These are phyloP conservation scores for Cercophora scortea DNA, from an alignment of 495 filamentous ascomycete species.

Conservation along the genomic window DNA sequence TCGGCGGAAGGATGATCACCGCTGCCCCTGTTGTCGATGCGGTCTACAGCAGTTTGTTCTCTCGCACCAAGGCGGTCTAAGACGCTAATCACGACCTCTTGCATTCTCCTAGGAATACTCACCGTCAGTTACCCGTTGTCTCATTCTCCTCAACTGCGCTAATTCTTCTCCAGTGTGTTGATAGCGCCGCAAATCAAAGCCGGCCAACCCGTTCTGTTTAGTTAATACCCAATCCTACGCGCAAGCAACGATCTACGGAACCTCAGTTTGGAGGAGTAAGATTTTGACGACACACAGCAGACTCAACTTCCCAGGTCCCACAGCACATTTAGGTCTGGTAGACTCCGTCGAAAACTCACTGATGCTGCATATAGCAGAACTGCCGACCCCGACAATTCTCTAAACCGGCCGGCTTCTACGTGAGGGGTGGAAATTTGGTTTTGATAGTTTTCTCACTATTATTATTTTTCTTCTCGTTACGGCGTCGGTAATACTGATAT, in stretches of 20 bases:
- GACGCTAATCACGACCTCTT: slow-evolving; percentile 43
- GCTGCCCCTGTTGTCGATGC: slow-evolving; percentile 95
- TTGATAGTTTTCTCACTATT: not conserved
- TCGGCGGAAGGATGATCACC: slow-evolving; percentile 80
- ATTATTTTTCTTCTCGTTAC: not conserved
- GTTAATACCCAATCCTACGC: not conserved
- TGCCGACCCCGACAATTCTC: not conserved
- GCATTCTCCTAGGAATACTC: slow-evolving; percentile 28
- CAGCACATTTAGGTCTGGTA: not conserved
- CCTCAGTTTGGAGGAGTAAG: not conserved
- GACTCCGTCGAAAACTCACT: not conserved
- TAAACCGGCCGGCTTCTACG: not conserved
- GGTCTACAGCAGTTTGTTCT: slow-evolving; percentile 96
- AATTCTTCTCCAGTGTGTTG: not conserved
- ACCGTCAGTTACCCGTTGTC: slow-evolving; percentile 5
- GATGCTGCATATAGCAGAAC: not conserved
- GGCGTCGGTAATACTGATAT: not conserved
- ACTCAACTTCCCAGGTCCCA: no score
- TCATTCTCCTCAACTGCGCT: not conserved
- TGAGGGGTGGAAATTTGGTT: not conserved
- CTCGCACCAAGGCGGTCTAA: slow-evolving; percentile 68
- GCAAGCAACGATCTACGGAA: not conserved
- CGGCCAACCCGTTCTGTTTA: no score
- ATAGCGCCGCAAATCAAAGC: not conserved
- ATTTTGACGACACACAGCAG: no score